Percentiles rank a stretch among this genome's conserved stretches.
These are phyloP conservation scores for Stachybotrys elegans DNA, from an alignment of 2,329 filamentous ascomycete species.

Conservation along the genomic window DNA sequence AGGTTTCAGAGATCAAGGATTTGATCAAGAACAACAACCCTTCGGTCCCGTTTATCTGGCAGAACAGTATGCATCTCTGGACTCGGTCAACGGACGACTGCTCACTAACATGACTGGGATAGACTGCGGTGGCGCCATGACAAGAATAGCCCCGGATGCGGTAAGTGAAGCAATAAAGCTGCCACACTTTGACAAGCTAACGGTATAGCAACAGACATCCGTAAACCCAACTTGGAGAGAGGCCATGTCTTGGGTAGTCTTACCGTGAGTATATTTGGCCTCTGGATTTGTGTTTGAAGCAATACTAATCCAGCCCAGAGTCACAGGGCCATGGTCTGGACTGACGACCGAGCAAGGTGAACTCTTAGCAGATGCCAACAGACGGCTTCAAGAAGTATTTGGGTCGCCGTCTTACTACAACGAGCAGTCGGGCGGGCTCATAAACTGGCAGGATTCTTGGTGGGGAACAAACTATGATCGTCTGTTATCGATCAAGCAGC, in stretches of 20 bases:
- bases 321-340: not conserved
- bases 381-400: not conserved
- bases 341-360: not conserved
- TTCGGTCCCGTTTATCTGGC: not conserved
- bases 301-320: not conserved
- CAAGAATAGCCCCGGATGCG: not conserved
- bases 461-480: constrained; percentile 3
- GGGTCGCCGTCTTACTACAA: constrained; percentile 3
- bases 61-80: not conserved
- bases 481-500: constrained; percentile 3
- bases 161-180: not conserved
- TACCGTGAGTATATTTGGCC: not conserved
- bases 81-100: not conserved
- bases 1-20: not conserved
- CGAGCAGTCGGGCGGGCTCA: not conserved
- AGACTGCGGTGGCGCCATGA: not conserved
- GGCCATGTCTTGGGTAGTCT: not conserved
- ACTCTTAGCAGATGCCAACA: not conserved
- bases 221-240: not conserved
- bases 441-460: not conserved
- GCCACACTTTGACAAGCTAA: not conserved
- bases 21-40: not conserved
- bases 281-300: not conserved
- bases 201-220: not conserved
- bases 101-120: not conserved